Evolutionary conservation across 2,329 filamentous ascomycete genomes (phyloP), one percentile per base, ranked within the genome.

Genomic region (Chaetomium sp.): DNA sequence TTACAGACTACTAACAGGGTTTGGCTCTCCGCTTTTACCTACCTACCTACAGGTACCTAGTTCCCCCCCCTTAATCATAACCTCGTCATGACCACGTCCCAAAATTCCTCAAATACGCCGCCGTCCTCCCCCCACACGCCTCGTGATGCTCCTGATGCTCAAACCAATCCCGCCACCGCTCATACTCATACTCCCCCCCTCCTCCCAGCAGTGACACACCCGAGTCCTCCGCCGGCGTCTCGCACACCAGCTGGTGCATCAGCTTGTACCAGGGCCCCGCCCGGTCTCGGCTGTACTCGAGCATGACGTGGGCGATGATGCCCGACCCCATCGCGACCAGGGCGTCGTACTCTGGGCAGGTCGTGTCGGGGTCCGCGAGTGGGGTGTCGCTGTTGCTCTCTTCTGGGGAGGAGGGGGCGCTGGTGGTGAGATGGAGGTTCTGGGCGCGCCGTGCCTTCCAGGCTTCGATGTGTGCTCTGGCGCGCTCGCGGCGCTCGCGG

Each of bases 291-390:
- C 29, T 49, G 27, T 62, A 62, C 53, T 55, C 60, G 7, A 62
- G 51, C 60, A 62, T 62, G 27, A 62, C 42, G 4, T 56, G 60
- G 5, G 38, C 60, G 8, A 57, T 38, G 60, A 62, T 62, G 19
- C 60, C 29, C 12, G 60, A 50, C 4, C 60, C 60, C 51, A 62
- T 50, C 4, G 21, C 19, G 12, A 62, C 42, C 2, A 62, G 51
- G 19, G 60, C 27, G 12, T 27, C 29, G 27, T 62, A 49, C 42
- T 62, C 60, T 2, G 29, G 42, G 60, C 60, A 29, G 38, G 60
- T 16, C 13, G 38, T 57, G 42, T 23, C 33, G 1, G 38, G 9
- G 42, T 59, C 57, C 2, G 25, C 2, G 3, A 27, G 5, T 35
- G 50, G 29, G 19, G 31, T 55, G 27, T 33, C 23, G 51, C n/a